phyloP scores from a whole-genome alignment of 805 yeast species.

The Schizosaccharomyces cryophilus region DNA sequence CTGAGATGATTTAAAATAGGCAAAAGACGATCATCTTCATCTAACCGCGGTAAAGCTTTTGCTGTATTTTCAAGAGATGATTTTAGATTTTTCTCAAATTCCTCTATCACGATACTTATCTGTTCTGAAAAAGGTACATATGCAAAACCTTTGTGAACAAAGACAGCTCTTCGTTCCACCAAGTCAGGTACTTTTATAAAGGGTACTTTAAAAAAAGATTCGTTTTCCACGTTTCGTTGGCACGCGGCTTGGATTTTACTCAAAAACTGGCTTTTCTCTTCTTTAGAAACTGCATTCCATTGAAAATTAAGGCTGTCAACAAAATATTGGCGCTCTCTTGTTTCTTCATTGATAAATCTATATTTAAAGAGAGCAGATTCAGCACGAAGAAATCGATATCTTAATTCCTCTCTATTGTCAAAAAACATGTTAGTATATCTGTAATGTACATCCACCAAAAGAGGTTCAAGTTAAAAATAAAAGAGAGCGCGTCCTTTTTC shows the following conservation, averaged over 20 bases:
- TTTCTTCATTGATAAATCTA: slow-evolving; percentile 39
- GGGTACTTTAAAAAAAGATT: slow-evolving; percentile 58
- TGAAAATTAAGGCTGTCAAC: slow-evolving; percentile 40
- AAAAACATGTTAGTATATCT: neutral
- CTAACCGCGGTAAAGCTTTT: slow-evolving; percentile 56
- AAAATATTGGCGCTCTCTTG: slow-evolving; percentile 45
- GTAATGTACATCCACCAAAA: no score
- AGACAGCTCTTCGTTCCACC: slow-evolving; percentile 47
- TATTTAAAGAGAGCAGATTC: slow-evolving; percentile 54
- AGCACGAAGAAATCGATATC: slow-evolving; percentile 52
- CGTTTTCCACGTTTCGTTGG: slow-evolving; percentile 19
- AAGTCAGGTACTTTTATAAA: slow-evolving; percentile 67
- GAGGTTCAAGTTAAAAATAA: no score
- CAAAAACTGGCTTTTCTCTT: slow-evolving; percentile 30
- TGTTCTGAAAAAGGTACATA: slow-evolving; percentile 70
- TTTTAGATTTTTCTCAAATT: slow-evolving; percentile 31
- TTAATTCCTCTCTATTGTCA: slow-evolving; percentile 39
- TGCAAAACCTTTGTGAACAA: slow-evolving; percentile 43
- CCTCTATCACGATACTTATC: slow-evolving; percentile 39
- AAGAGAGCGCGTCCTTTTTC: no score
- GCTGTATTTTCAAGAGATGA: slow-evolving; percentile 39
- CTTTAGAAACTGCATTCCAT: slow-evolving; percentile 41
- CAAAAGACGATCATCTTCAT: slow-evolving; percentile 72
- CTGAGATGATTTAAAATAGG: slow-evolving; percentile 66
- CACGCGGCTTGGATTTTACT: slow-evolving; percentile 34